A percentile compares a stretch with the other conserved stretches of the same genome.
Conservation (phyloP, 306 rosid species). For the Cicer bijugum region DNA sequence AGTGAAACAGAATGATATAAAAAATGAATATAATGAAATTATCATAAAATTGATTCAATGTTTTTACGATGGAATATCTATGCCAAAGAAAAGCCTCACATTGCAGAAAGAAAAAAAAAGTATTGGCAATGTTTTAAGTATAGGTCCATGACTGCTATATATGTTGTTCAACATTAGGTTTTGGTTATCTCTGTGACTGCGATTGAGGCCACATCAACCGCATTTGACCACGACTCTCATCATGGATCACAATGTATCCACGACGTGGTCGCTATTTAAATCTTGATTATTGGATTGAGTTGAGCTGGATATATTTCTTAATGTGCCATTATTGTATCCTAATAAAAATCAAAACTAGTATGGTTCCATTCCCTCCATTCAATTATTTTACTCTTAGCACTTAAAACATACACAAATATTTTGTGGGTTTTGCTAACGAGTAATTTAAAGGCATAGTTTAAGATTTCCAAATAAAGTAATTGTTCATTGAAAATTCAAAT, state of each 20-base stretch:
- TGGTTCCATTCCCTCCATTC: neutral
- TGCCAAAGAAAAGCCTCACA: neutral
- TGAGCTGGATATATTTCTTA: neutral
- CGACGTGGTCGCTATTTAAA: neutral
- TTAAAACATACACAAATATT: neutral
- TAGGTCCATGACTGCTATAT: neutral
- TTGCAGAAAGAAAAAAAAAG: neutral
- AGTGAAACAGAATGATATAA: neutral
- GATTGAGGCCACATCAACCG: neutral
- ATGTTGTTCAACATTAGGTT: neutral
- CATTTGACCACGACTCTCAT: neutral
- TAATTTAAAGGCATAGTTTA: too few species aligned
- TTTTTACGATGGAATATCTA: neutral
- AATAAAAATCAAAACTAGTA: neutral
- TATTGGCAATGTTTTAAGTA: neutral
- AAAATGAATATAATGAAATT: neutral
- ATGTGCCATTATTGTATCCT: neutral
- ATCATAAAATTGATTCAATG: neutral
- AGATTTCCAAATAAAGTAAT: too few species aligned
- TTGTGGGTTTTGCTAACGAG: neutral
- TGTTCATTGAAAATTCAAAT: too few species aligned
- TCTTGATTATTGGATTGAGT: neutral
- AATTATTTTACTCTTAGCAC: neutral
- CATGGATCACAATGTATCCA: neutral
- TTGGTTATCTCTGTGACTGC: neutral